Evolutionary conservation across 768 basidiomycete genomes (phyloP), one percentile per base, ranked within the genome.

Genomic region (Porphyrellus cyaneotinctus): DNA sequence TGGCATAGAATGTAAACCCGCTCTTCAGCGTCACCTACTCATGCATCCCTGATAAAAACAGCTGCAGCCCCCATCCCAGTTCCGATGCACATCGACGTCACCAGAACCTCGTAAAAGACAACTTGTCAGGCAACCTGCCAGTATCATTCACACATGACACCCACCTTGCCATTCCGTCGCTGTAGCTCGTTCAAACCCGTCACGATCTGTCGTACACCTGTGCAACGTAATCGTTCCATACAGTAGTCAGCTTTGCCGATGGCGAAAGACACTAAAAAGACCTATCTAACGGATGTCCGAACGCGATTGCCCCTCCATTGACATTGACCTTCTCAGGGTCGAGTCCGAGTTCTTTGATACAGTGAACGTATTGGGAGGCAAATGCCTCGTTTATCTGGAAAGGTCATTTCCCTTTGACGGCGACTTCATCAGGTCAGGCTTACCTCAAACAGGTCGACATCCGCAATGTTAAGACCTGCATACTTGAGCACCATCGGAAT

Each of bases 21-120:
- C n/a, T n/a, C n/a, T n/a, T n/a, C n/a, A n/a, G 20, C 20, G 28
- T 31, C 32, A 24, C 14, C 31, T 9, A 6, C 17, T 51, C 48
- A 63, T 7, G 41, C 14, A 32, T 88, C 86, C 45, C 78, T 73
- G 3, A 89, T 69, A 68, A 91, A 90, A 15, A 90, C 74, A 1
- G 74, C 85, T 18, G 88, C 89, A 10, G 90, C 91, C n/a, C 91
- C 91, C 90, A 92, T 92, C n/a, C 91, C 89, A 13, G 85, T 86
- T 17, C 87, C 79, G 49, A 95, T 85, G 63, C 91, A 94, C 91
- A 94, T 94, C 14, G 84, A 84, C 4, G 89, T 92, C n/a, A 91
- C 79, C 42, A 95, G 74, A 8, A 94, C 72, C 88, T 88, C 48
- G 14, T 28, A 5, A 17, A 4, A 36, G 10, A 39, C n/a, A 47